phyloP scores from a whole-genome alignment of 768 basidiomycete genomes.

The Tricholoma furcatifolium region DNA sequence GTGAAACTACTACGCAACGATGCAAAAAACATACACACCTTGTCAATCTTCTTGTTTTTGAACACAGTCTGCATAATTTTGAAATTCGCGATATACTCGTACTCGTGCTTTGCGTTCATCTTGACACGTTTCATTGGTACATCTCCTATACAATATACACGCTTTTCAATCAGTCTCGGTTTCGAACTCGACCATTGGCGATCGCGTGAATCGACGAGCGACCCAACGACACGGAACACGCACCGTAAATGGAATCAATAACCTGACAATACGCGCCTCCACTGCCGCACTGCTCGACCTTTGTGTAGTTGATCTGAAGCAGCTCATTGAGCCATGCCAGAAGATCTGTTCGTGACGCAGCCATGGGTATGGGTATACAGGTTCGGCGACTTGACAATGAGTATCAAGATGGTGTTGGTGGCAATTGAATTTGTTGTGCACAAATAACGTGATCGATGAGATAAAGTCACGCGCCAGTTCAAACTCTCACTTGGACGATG shows the following conservation, averaged over 20 bases:
- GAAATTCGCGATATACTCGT: constrained; percentile 94
- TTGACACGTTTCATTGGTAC: constrained; percentile 91
- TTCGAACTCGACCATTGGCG: too few relatives aligned
- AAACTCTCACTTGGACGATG: too few relatives aligned
- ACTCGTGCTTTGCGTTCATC: constrained; percentile 94
- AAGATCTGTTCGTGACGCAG: constrained; percentile 83
- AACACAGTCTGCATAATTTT: constrained; percentile 93
- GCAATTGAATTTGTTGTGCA: too few relatives aligned
- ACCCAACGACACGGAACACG: constrained; percentile 23
- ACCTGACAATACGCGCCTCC: constrained; percentile 96
- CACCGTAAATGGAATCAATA: constrained; percentile 92
- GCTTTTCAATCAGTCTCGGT: constrained; percentile 1
- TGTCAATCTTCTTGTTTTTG: constrained; percentile 92
- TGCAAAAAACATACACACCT: constrained; percentile 47
- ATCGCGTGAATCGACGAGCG: neutral
- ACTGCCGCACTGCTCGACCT: constrained; percentile 87
- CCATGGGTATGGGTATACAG: constrained; percentile 35
- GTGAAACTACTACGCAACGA: neutral
- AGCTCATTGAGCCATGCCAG: constrained; percentile 94
- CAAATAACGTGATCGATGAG: too few relatives aligned
- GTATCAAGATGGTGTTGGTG: too few relatives aligned
- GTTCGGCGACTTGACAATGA: too few relatives aligned
- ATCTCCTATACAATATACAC: constrained; percentile 55
- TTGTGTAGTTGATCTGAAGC: constrained; percentile 86
- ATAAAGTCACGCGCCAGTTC: too few relatives aligned